These are phyloP conservation scores for Rhododendron williamsianum DNA, from an alignment of 148 eudicot genomes.

Conservation along the genomic window DNA sequence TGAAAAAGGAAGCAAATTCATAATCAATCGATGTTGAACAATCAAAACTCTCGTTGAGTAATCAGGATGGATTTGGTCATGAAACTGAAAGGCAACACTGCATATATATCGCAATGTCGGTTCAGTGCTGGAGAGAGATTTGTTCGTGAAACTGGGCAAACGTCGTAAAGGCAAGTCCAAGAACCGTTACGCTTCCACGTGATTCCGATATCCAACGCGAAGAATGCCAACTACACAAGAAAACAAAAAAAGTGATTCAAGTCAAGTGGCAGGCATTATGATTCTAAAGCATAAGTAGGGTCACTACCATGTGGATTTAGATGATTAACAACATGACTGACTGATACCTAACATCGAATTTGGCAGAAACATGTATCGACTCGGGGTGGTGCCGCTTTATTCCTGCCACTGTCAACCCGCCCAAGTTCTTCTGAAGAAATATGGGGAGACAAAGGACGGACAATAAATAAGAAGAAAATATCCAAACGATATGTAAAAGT, in stretches of 20 bases:
- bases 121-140: not conserved
- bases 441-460: too few species aligned
- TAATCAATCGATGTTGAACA: not conserved
- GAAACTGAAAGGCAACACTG: not conserved
- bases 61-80: not conserved
- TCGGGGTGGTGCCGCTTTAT: not conserved
- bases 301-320: not conserved
- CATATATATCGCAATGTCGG: not conserved
- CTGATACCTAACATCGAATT: not conserved
- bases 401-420: not conserved
- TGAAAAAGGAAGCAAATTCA: not conserved
- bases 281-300: not conserved
- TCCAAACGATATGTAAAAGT: not conserved
- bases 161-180: not conserved
- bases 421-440: not conserved
- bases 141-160: not conserved
- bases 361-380: not conserved
- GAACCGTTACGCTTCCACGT: not conserved
- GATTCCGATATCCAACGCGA: not conserved
- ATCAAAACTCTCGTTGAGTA: not conserved
- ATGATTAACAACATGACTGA: not conserved
- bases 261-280: not conserved
- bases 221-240: not conserved
- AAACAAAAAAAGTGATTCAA: not conserved
- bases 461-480: not conserved